A percentile compares a stretch with the other conserved stretches of the same genome.
Evolutionary conservation across 2,329 filamentous ascomycete genomes (phyloP).

Genomic region (Microdochium nivale): DNA sequence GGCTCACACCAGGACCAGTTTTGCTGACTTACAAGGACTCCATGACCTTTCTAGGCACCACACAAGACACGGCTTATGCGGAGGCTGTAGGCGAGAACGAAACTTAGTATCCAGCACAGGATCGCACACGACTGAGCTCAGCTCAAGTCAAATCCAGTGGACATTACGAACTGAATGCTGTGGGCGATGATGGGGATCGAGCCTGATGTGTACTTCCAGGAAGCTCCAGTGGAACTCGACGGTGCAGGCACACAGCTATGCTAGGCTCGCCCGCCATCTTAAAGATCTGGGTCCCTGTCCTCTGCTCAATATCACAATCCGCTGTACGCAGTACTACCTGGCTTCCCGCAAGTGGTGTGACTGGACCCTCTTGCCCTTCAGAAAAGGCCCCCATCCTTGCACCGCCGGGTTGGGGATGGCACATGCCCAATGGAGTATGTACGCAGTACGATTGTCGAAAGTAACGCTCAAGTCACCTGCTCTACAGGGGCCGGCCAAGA

Average conservation of each 20-base stretch:
- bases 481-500: background rate
- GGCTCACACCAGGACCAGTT: background rate
- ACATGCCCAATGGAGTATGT: no score
- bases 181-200: background rate
- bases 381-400: background rate
- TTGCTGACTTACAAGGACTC: slow-evolving; percentile 14
- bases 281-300: background rate
- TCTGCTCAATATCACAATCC: background rate
- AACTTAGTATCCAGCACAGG: background rate
- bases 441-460: background rate
- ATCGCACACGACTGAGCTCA: background rate
- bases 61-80: slow-evolving; percentile 3
- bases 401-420: background rate
- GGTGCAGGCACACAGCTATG: background rate
- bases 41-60: slow-evolving; percentile 12
- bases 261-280: background rate
- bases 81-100: background rate
- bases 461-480: background rate
- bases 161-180: background rate
- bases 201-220: background rate
- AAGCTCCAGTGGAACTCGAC: background rate
- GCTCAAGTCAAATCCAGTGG: background rate
- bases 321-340: background rate
- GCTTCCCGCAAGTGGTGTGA: background rate
- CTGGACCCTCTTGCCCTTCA: background rate